Conservation (phyloP, 2,329 filamentous ascomycete genomes). For the Chalara sp. region DNA sequence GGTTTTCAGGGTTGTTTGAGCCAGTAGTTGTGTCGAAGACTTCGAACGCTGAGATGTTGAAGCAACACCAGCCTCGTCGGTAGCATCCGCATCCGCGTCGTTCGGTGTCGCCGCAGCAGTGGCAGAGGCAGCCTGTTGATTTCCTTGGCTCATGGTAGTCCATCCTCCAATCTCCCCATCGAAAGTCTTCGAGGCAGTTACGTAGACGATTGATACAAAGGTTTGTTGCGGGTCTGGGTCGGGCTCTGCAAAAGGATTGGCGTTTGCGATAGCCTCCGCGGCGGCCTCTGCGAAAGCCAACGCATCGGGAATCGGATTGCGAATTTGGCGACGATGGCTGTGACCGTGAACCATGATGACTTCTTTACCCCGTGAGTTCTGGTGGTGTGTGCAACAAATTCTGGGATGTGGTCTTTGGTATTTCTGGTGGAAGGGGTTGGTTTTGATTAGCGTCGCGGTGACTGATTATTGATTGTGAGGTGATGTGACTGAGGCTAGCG, state of each 20-base stretch:
- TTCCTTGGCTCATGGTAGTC: slow-evolving; percentile 28
- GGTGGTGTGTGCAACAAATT: too few relatives aligned
- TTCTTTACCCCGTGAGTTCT: too few relatives aligned
- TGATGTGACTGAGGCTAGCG: not conserved
- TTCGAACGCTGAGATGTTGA: not conserved
- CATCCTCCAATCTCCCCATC: slow-evolving; percentile 41
- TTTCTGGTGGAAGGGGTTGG: not conserved
- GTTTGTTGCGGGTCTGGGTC: slow-evolving; percentile 21
- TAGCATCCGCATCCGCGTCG: not conserved
- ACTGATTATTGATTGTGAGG: not conserved
- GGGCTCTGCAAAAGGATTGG: slow-evolving; percentile 6
- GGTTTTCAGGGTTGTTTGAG: slow-evolving; percentile 1
- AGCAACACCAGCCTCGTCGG: not conserved
- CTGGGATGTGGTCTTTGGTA: slow-evolving; percentile 4
- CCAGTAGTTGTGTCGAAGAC: not conserved
- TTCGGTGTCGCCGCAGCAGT: not conserved
- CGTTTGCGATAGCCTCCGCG: slow-evolving; percentile 3
- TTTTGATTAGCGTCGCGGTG: not conserved
- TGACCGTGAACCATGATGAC: slow-evolving; percentile 21
- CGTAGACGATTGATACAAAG: slow-evolving; percentile 39
- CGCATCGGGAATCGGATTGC: slow-evolving; percentile 5
- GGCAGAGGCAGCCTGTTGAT: not conserved
- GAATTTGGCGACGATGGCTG: slow-evolving; percentile 16
- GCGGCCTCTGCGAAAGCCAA: slow-evolving; percentile 6
- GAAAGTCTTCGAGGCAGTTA: slow-evolving; percentile 46